Evolutionary conservation across 139 green algal genomes (phyloP).

Genomic region (Medakamo hakoo): DNA sequence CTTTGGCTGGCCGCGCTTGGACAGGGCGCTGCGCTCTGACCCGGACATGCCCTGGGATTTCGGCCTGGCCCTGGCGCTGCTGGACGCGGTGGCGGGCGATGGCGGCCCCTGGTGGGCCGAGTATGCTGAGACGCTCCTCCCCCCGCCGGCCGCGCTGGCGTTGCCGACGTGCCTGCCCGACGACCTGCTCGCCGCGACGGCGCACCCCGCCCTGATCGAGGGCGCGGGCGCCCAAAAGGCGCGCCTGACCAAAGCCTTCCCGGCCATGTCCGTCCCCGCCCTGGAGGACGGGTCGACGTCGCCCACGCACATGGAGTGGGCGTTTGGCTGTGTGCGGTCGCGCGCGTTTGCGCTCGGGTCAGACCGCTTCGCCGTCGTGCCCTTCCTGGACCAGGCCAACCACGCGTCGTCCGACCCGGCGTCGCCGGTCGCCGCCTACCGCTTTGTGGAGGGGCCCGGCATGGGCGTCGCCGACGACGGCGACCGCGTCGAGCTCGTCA

Average conservation of each 20-base stretch:
- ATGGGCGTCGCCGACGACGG: not conserved
- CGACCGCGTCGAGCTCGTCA: conserved; percentile 21
- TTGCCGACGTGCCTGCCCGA: conserved; percentile 34
- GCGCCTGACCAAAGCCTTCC: conserved; percentile 24
- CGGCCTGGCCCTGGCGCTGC: conserved; percentile 34
- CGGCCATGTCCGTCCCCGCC: conserved; percentile 15
- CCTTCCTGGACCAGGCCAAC: conserved; percentile 46
- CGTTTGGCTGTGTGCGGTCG: conserved; percentile 36
- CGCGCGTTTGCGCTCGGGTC: conserved; percentile 20
- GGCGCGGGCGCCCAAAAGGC: conserved; percentile 29
- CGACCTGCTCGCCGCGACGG: conserved; percentile 28
- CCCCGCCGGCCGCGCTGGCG: conserved; percentile 20
- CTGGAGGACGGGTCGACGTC: not conserved
- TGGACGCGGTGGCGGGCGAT: conserved; percentile 33
- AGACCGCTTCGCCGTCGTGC: conserved; percentile 30
- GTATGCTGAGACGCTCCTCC: conserved; percentile 32
- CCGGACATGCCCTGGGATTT: conserved; percentile 41
- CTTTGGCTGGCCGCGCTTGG: conserved; percentile 10
- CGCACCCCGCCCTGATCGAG: conserved; percentile 25
- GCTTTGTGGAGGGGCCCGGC: conserved; percentile 4
- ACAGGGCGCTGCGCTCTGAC: conserved; percentile 8
- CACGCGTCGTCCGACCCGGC: too few relatives aligned
- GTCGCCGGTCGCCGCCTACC: conserved; percentile 29
- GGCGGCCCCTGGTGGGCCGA: conserved; percentile 21
- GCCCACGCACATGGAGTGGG: conserved; percentile 30